phyloP scores from a whole-genome alignment of 2,329 filamentous ascomycete genomes.

The Verticillium longisporum region DNA sequence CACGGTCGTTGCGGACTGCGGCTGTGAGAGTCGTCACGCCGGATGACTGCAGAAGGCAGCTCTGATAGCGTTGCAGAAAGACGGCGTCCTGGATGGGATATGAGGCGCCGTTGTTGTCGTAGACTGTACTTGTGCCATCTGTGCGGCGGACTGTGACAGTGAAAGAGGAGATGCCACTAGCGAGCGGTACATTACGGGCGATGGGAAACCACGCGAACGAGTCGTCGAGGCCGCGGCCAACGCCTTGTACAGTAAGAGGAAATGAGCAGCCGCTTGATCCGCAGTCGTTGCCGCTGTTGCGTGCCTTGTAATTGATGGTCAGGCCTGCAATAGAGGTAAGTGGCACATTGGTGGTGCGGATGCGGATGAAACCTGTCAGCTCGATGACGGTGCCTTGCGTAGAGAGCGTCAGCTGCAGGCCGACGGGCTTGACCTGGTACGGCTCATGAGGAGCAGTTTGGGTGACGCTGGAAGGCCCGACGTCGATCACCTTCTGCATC shows the following conservation, averaged over 20 bases:
- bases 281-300: conserved; percentile 40
- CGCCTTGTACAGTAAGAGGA: conserved; percentile 36
- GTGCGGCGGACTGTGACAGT: conserved; percentile 41
- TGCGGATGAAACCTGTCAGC: conserved; percentile 49
- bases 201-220: conserved; percentile 50
- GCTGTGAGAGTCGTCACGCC: conserved; percentile 38
- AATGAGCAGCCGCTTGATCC: conserved; percentile 35
- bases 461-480: conserved; percentile 42
- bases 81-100: conserved; percentile 50
- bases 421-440: conserved; percentile 54
- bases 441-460: conserved; percentile 46
- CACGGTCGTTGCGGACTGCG: conserved; percentile 42
- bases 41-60: conserved; percentile 39
- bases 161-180: conserved; percentile 57
- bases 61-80: conserved; percentile 49
- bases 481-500: conserved; percentile 56
- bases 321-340: conserved; percentile 36
- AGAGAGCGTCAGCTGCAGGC: conserved; percentile 47
- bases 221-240: conserved; percentile 52
- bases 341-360: conserved; percentile 43
- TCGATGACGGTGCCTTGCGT: conserved; percentile 38
- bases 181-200: conserved; percentile 42
- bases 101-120: conserved; percentile 50
- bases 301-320: conserved; percentile 48
- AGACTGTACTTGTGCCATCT: conserved; percentile 36